phyloP scores from a whole-genome alignment of 2,329 filamentous ascomycete species.

The Ceratocystis albifundus region DNA sequence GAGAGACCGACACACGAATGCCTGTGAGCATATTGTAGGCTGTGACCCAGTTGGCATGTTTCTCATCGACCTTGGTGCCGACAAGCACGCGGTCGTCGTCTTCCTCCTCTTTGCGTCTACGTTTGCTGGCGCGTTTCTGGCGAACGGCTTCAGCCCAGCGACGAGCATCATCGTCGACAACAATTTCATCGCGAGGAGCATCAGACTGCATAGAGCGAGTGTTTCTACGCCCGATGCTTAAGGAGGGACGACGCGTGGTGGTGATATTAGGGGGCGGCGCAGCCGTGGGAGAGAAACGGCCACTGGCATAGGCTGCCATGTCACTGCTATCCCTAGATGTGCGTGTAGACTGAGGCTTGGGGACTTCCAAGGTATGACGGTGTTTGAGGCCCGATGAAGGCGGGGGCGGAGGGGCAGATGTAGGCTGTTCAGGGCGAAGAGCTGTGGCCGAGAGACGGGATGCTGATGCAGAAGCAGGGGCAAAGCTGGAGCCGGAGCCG shows the following conservation, averaged over 20 bases:
- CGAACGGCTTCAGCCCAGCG: slow-evolving; percentile 88
- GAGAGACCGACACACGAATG: slow-evolving; percentile 90
- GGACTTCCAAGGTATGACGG: slow-evolving; percentile 79
- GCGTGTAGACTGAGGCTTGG: slow-evolving; percentile 53
- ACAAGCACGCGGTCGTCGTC: slow-evolving; percentile 92
- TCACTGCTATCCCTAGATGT: slow-evolving; percentile 64
- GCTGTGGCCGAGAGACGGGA: slow-evolving; percentile 13
- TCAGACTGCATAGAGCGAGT: slow-evolving; percentile 83
- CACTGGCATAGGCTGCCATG: slow-evolving; percentile 57
- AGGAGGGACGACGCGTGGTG: slow-evolving; percentile 62
- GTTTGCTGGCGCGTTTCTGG: slow-evolving; percentile 80
- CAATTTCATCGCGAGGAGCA: slow-evolving; percentile 66
- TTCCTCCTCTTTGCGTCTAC: slow-evolving; percentile 69
- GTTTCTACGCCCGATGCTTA: slow-evolving; percentile 66
- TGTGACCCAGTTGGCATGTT: slow-evolving; percentile 92
- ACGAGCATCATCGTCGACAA: slow-evolving; percentile 78
- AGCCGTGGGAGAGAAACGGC: slow-evolving; percentile 61
- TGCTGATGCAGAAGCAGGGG: slow-evolving; percentile 12
- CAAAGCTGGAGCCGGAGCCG: background rate
- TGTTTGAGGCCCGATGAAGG: slow-evolving; percentile 52
- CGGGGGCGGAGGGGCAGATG: slow-evolving; percentile 19
- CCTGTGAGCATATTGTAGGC: slow-evolving; percentile 99
- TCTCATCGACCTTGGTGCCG: slow-evolving; percentile 94
- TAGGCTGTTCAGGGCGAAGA: slow-evolving; percentile 20
- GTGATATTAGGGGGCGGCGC: slow-evolving; percentile 30